phyloP scores from a whole-genome alignment of 495 filamentous ascomycete species.

The Aspergillus cavernicola region DNA sequence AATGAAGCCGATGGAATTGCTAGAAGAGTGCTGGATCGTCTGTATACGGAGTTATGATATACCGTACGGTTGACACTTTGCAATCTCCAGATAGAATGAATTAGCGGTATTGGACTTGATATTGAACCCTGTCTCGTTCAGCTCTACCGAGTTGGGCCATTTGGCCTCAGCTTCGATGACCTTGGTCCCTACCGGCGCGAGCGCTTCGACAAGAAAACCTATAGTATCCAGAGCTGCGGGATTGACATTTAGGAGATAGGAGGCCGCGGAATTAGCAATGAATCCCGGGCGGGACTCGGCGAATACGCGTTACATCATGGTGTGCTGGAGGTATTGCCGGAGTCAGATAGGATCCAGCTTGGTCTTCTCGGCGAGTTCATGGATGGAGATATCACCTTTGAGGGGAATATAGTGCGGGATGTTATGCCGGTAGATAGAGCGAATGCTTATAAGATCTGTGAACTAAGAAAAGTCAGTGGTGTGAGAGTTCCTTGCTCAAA shows the following conservation, averaged over 20 bases:
- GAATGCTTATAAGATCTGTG: constrained; percentile 1
- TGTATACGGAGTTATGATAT: too few species aligned
- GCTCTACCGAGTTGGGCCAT: constrained; percentile 1
- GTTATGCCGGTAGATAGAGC: background rate
- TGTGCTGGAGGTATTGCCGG: background rate
- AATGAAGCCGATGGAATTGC: too few species aligned
- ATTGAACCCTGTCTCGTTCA: background rate
- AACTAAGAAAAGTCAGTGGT: background rate
- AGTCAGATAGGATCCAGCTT: background rate
- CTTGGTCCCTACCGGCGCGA: background rate
- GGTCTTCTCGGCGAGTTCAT: background rate
- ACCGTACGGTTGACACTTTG: too few species aligned
- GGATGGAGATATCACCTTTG: background rate
- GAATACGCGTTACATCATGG: background rate
- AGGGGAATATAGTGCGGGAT: background rate
- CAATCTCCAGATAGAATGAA: background rate
- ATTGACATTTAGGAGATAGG: background rate
- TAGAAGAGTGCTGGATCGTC: too few species aligned
- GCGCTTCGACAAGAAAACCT: background rate
- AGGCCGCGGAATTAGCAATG: background rate
- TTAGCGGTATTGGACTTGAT: background rate
- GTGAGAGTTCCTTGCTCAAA: background rate
- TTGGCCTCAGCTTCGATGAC: background rate
- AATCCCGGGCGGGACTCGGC: background rate
- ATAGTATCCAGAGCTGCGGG: background rate